These are phyloP conservation scores for Solanum rostratum DNA, from an alignment of 257 asterid genomes.

Conservation along the genomic window DNA sequence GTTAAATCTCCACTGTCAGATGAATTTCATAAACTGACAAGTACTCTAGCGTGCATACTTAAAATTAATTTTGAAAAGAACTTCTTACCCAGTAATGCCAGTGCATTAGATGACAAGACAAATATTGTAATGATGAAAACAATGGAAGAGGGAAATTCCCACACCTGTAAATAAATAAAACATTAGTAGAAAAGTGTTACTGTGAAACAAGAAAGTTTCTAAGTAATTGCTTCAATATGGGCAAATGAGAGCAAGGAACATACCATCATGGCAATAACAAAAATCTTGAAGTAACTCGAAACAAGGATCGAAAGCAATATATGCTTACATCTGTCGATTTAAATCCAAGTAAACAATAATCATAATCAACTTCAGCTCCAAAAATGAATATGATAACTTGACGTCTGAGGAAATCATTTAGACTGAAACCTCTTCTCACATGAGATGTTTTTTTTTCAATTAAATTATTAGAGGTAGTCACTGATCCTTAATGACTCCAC, in stretches of 20 bases:
- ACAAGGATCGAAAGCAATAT: slow-evolving; percentile 38
- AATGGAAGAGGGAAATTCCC: slow-evolving; percentile 75
- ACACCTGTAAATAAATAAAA: slow-evolving; percentile 38
- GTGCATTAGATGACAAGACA: slow-evolving; percentile 66
- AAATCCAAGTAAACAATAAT: neutral
- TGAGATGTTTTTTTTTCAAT: neutral
- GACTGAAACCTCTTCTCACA: neutral
- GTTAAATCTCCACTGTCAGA: neutral
- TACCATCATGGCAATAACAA: slow-evolving; percentile 76
- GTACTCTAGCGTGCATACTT: neutral
- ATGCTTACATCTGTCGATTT: slow-evolving; percentile 49
- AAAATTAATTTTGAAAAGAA: neutral
- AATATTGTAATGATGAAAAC: slow-evolving; percentile 57
- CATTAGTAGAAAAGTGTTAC: neutral
- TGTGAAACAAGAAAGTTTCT: neutral
- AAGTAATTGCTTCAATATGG: neutral
- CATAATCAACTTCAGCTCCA: neutral
- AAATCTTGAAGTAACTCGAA: slow-evolving; percentile 80
- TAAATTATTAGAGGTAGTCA: neutral
- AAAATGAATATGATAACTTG: neutral
- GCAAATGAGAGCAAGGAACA: slow-evolving; percentile 4
- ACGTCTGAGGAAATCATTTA: neutral
- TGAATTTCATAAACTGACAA: neutral
- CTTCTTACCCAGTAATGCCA: slow-evolving; percentile 63
- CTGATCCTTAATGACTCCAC: neutral